A percentile compares a stretch with the other conserved stretches of the same genome.
phyloP scores from a whole-genome alignment of 2,329 filamentous ascomycete species.

The Penicillium sp. region DNA sequence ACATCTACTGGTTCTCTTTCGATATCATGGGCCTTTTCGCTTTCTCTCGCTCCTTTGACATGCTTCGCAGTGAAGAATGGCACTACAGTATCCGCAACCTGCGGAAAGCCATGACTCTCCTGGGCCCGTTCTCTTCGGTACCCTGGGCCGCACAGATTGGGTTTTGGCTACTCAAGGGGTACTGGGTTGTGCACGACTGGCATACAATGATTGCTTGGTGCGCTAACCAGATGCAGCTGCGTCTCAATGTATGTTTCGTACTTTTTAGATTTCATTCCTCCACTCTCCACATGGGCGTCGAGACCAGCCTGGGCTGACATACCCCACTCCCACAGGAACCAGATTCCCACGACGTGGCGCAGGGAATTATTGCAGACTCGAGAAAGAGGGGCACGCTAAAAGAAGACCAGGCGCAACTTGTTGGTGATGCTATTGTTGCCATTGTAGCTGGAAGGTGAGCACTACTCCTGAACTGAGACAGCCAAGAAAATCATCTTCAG shows the following conservation, averaged over 20 bases:
- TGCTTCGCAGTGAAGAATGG: slow-evolving; percentile 27
- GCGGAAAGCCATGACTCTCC: neutral
- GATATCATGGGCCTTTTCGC: slow-evolving; percentile 49
- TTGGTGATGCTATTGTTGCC: neutral
- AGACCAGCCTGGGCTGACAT: neutral
- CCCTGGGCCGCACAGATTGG: neutral
- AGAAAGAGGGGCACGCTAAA: neutral
- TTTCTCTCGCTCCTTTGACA: slow-evolving; percentile 42
- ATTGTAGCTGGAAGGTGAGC: neutral
- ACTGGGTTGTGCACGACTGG: neutral
- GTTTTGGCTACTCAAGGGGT: neutral
- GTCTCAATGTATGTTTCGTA: neutral
- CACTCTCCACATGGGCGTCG: neutral
- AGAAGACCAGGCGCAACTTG: neutral
- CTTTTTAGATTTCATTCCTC: neutral
- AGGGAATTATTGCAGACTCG: neutral
- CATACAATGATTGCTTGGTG: neutral
- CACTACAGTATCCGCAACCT: slow-evolving; percentile 3
- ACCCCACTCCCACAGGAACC: neutral
- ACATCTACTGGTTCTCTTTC: slow-evolving; percentile 35
- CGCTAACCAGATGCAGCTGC: neutral
- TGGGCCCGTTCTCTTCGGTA: neutral
- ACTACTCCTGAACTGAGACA: neutral
- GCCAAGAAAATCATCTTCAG: neutral
- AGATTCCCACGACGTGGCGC: neutral